Base-by-base conservation (phyloP, 2,329 filamentous ascomycete species). In the Xylogone sp. region DNA sequence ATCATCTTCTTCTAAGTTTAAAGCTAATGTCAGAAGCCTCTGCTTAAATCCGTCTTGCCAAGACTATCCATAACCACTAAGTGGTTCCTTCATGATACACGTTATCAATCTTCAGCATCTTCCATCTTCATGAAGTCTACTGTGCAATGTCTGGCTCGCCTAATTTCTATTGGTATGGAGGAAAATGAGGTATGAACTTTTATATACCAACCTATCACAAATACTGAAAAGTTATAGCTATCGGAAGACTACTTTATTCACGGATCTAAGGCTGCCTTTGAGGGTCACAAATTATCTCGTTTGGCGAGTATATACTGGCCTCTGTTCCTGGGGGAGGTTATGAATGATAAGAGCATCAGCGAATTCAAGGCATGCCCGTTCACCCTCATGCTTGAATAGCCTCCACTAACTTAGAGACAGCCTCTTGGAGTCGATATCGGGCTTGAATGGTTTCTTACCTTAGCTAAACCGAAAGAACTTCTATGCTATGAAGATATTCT, bases 361-460 rank as follows among this genome's bases (percentile, higher is more conserved):
- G 73, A 78, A 48, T 76, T 60, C 20, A 45, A 58, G 45, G 58
- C 61, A 50, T 48, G 31, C 29, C 18, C 34, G 22, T 29, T 24
- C 21, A 2, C 29, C 19, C 21, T 10, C 16, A 29, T 21, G 9
- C n/a, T 42, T 43, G 6, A 16, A 16, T 16, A 10, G 8, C 8
- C 5, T 18, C 46, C 7, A 47, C 45, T 49, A 27, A 49, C 24
- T 43, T 43, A 53, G 18, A 21, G 80, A 53, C 68, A 68, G 53
- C 68, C 68, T 56, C 49, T 61, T 46, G 29, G 43, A 21, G 57
- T 59, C n/a, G 73, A 70, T 8, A 60, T 77, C 9, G 65, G 76
- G 3, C 74, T 78, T 42, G 64, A 82, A n/a, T 83, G 82, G 75
- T 58, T 79, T 42, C 59, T 76, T 19, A 71, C 75, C 7, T 67